Evolutionary conservation across 257 asterid species (phyloP), one percentile per base, ranked within the genome.

Genomic region (Eucommia ulmoides): DNA sequence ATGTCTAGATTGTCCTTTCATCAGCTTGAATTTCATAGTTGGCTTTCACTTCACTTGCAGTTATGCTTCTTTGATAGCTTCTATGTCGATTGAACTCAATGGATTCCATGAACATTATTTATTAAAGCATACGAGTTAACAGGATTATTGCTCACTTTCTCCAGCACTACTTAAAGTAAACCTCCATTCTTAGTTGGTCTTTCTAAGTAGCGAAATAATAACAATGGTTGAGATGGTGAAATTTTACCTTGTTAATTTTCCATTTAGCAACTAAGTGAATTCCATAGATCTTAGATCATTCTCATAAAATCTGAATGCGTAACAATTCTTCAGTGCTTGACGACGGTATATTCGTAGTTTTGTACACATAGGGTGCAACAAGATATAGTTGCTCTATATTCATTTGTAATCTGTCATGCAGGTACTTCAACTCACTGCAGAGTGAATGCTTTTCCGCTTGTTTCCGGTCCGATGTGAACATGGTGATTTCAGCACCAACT

Each of bases 401-500:
- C 25, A 16, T 38, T 16, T 21, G 17, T 42, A 61, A 57, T 41
- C n/a, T n/a, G n/a, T 14, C 22, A 17, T 59, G 70, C 87, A 91
- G 96, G 71, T 85, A 82, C 60, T 86, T 91, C 71, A 91, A 85
- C 75, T 78, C 98, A 15, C 61, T 86, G 82, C 96, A 91, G 88
- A 91, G 96, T 53, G 98, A 85, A 66, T 89, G 96, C 70, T 89
- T 82, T 67, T 60, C 86, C 45, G 67, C 88, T 54, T 89, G 98
- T 72, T 89, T 64, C 74, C 75, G 60, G 56, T 80, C 94, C 22
- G 96, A 82, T 56, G 63, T 70, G 67, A 89, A 89, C 79, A 85
- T 89, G 98, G 94, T 85, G 58, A 81, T 89, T 63, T 85, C 96
- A 42, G 96, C 96, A 12, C 96, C 98, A 50, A 85, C 98, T 54